These are phyloP conservation scores for Adansonia madagascariensis DNA, from an alignment of 441 rosid species.

Conservation along the genomic window DNA sequence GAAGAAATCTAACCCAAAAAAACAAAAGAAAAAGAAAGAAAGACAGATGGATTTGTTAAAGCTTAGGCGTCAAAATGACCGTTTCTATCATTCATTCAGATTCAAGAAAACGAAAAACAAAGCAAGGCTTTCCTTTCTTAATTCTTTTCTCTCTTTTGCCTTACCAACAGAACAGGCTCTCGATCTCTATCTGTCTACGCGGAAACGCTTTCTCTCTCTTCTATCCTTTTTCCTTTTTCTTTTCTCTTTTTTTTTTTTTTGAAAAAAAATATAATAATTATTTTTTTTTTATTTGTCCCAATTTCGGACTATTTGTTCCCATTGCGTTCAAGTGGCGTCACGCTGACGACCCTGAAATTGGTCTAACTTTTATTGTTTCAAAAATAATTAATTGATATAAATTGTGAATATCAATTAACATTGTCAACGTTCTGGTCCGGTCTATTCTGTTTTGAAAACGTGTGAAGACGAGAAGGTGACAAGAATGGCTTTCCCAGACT, in stretches of 20 bases:
- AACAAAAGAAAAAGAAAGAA: not conserved
- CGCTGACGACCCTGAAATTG: conserved; percentile 38
- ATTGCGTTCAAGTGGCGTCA: conserved; percentile 65
- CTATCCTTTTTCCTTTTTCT: not conserved
- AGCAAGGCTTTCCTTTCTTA: not conserved
- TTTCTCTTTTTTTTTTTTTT: not conserved
- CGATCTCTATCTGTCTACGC: conserved; percentile 76
- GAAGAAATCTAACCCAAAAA: conserved; percentile 8
- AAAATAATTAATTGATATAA: not conserved
- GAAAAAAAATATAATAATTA: not conserved
- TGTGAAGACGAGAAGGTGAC: conserved; percentile 20
- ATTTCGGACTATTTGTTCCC: conserved; percentile 34
- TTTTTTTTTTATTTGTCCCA: conserved; percentile 11
- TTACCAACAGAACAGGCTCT: conserved; percentile 27
- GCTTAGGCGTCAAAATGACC: conserved; percentile 42
- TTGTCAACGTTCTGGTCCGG: conserved; percentile 37
- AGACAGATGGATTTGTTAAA: not conserved
- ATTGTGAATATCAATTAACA: not conserved
- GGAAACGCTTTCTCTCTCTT: conserved; percentile 48
- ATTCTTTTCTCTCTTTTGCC: not conserved
- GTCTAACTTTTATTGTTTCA: too few relatives aligned
- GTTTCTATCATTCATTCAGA: conserved; percentile 39
- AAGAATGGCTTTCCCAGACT: conserved; percentile 13
- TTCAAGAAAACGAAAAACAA: conserved; percentile 37
- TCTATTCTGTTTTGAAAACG: conserved; percentile 26